Evolutionary conservation across 139 green algal genomes (phyloP).

Genomic region (Haematococcus lacustris): DNA sequence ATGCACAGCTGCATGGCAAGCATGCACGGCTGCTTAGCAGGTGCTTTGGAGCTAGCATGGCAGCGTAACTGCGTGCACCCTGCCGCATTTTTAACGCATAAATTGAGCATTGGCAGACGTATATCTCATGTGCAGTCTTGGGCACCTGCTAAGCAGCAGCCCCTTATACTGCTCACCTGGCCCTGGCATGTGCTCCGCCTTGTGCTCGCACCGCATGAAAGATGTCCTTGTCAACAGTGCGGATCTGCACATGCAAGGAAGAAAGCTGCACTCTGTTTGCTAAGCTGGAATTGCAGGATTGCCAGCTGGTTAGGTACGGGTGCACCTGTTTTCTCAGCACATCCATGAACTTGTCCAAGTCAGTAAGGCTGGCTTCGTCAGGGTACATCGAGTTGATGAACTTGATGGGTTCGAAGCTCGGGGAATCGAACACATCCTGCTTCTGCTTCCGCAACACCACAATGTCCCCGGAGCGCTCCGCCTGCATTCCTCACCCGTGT

Average conservation of each 20-base stretch:
- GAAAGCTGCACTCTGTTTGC: background rate
- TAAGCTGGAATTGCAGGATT: background rate
- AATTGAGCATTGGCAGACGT: background rate
- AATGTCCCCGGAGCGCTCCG: background rate
- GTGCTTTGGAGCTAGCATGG: background rate
- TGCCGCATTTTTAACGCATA: no score
- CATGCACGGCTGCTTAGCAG: background rate
- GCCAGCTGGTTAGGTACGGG: constrained; percentile 48
- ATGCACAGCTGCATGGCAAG: background rate
- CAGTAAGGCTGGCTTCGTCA: constrained; percentile 67
- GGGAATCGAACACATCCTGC: constrained; percentile 5
- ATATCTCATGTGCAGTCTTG: background rate
- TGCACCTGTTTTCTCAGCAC: constrained; percentile 54
- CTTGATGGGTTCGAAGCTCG: constrained; percentile 67
- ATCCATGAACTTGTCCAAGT: constrained; percentile 71
- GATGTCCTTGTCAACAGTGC: constrained; percentile 84
- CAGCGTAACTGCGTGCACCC: no score
- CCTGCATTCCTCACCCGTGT: no score
- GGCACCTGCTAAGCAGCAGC: background rate
- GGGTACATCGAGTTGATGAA: constrained; percentile 88
- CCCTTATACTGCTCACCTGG: constrained; percentile 15
- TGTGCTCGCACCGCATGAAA: constrained; percentile 70
- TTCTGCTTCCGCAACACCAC: background rate
- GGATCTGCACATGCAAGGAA: constrained; percentile 51
- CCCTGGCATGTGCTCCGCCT: constrained; percentile 32